Conservation (phyloP, 1,284 basidiomycete genomes). For the Cronartium ribicola region DNA sequence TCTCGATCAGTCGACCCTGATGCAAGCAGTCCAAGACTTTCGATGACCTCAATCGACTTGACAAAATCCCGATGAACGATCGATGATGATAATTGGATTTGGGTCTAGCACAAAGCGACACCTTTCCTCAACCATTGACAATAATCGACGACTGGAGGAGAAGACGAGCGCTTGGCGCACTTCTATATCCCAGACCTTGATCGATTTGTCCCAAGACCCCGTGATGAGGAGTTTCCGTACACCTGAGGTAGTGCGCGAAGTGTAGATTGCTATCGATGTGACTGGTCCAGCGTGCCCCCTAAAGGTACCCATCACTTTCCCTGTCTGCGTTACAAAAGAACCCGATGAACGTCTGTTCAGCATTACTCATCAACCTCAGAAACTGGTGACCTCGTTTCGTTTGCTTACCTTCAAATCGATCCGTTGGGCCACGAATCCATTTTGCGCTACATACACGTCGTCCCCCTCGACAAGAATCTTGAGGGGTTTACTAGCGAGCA, state of each 20-base stretch:
- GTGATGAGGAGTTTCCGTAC: slow-evolving; percentile 68
- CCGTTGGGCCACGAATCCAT: slow-evolving; percentile 67
- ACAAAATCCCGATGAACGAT: slow-evolving; percentile 29
- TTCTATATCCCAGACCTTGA: slow-evolving; percentile 72
- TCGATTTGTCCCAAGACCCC: slow-evolving; percentile 81
- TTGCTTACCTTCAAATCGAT: slow-evolving; percentile 66
- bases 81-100: slow-evolving; percentile 37
- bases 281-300: slow-evolving; percentile 81
- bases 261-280: slow-evolving; percentile 67
- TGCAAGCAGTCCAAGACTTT: slow-evolving; percentile 9
- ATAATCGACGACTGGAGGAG: slow-evolving; percentile 47
- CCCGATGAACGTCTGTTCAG: slow-evolving; percentile 30
- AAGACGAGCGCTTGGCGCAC: slow-evolving; percentile 8
- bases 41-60: slow-evolving; percentile 32
- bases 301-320: slow-evolving; percentile 68
- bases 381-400: background rate
- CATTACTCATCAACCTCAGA: slow-evolving; percentile 43
- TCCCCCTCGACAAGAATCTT: slow-evolving; percentile 63
- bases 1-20: slow-evolving; percentile 36
- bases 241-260: slow-evolving; percentile 50
- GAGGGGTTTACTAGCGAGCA: slow-evolving; percentile 69
- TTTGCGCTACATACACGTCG: slow-evolving; percentile 78
- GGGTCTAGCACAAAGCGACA: slow-evolving; percentile 8
- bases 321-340: slow-evolving; percentile 59
- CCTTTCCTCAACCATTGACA: background rate